These are phyloP conservation scores for Coniochaeta sp. DNA, from an alignment of 2,329 filamentous ascomycete genomes.

Conservation along the genomic window DNA sequence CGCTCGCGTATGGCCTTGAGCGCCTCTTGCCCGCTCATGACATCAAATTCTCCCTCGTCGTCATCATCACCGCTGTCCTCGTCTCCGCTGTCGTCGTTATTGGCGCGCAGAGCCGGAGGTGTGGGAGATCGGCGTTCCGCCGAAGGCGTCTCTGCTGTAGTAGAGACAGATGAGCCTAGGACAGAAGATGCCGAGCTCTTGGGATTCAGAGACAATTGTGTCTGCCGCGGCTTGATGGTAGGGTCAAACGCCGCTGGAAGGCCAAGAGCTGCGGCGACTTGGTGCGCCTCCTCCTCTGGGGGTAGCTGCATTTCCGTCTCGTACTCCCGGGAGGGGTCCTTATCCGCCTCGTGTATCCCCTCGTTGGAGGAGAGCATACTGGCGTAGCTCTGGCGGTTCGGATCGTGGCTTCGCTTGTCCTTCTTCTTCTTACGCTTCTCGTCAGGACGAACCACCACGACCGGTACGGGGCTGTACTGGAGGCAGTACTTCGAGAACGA, in stretches of 20 bases:
- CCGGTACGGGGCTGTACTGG: slow-evolving; percentile 87
- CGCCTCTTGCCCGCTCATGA: slow-evolving; percentile 26
- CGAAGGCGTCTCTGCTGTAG: background rate
- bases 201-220: slow-evolving; percentile 3
- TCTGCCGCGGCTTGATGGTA: slow-evolving; percentile 50
- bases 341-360: slow-evolving; percentile 52
- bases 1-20: slow-evolving; percentile 29
- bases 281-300: slow-evolving; percentile 56
- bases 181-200: background rate
- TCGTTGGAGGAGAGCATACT: slow-evolving; percentile 63
- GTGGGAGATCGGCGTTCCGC: slow-evolving; percentile 10
- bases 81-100: slow-evolving; percentile 33
- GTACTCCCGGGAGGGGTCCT: slow-evolving; percentile 43
- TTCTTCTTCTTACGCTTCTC: slow-evolving; percentile 89
- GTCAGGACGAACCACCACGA: slow-evolving; percentile 83
- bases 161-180: background rate
- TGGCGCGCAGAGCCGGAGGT: slow-evolving; percentile 11
- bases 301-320: slow-evolving; percentile 48
- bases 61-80: slow-evolving; percentile 35
- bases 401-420: slow-evolving; percentile 72
- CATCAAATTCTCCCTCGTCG: slow-evolving; percentile 35
- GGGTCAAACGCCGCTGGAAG: slow-evolving; percentile 57
- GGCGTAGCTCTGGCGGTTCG: slow-evolving; percentile 67
- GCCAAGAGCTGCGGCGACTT: slow-evolving; percentile 56
- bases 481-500: slow-evolving; percentile 93